phyloP scores from a whole-genome alignment of 768 basidiomycete species.

The Lactarius quietus region DNA sequence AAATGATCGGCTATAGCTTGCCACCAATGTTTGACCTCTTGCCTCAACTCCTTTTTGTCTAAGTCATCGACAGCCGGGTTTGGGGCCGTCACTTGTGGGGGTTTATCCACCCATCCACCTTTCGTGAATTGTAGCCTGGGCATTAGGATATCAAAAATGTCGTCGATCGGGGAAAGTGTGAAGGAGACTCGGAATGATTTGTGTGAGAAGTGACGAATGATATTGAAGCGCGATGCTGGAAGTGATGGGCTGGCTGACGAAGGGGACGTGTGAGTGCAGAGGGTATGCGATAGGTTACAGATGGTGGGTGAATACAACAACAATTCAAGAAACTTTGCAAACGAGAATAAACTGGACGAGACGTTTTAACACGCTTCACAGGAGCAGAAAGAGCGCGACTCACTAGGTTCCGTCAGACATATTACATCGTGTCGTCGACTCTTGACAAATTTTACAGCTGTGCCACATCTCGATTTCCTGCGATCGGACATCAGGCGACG shows the following conservation, averaged over 20 bases:
- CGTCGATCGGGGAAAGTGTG: conserved; percentile 43
- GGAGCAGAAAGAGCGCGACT: conserved; percentile 33
- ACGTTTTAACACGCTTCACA: conserved; percentile 44
- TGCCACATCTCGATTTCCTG: conserved; percentile 44
- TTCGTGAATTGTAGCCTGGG: conserved; percentile 57
- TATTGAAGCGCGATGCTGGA: conserved; percentile 35
- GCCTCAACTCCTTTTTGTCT: conserved; percentile 48
- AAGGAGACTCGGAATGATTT: conserved; percentile 40
- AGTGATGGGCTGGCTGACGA: conserved; percentile 29
- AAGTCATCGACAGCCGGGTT: conserved; percentile 28
- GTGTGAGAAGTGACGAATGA: conserved; percentile 42
- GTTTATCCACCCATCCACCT: conserved; percentile 26
- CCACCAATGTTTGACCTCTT: conserved; percentile 68
- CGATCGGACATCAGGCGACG: background rate
- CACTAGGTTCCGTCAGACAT: conserved; percentile 54
- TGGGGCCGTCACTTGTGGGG: background rate
- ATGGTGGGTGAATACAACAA: conserved; percentile 32
- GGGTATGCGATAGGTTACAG: conserved; percentile 29
- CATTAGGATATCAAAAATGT: conserved; percentile 59
- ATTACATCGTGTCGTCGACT: conserved; percentile 32
- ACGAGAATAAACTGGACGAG: conserved; percentile 39
- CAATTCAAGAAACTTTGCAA: conserved; percentile 40
- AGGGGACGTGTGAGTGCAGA: conserved; percentile 22
- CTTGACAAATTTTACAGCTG: conserved; percentile 47
- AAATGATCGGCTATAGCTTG: conserved; percentile 57